phyloP scores from a whole-genome alignment of 2,329 filamentous ascomycete species.

The Colletotrichum filicis region DNA sequence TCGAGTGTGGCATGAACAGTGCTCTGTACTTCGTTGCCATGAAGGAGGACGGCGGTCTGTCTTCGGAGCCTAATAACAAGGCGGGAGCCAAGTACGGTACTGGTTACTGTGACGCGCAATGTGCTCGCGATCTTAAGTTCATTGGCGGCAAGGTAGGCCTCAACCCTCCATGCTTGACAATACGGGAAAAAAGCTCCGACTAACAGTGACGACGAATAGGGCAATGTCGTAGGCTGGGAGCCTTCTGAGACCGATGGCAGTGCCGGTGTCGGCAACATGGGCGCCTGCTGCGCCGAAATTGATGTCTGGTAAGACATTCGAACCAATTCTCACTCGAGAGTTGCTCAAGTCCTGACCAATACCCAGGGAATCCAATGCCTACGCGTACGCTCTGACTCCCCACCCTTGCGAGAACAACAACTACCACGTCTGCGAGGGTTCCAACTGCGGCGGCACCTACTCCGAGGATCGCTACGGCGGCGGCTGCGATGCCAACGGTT shows the following conservation, averaged over 20 bases:
- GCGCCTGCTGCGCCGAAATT: conserved; percentile 41
- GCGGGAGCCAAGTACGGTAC: conserved; percentile 65
- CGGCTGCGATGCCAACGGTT: conserved; percentile 73
- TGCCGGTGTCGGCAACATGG: conserved; percentile 38
- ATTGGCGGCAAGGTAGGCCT: conserved; percentile 52
- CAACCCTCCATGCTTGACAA: fast-evolving
- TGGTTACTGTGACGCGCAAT: conserved; percentile 63
- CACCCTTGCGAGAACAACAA: conserved; percentile 37
- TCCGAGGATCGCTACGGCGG: conserved; percentile 63
- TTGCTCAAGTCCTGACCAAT: conserved; percentile 26
- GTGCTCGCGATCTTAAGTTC: conserved; percentile 59
- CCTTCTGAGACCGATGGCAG: conserved; percentile 36
- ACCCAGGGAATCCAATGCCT: conserved; percentile 39
- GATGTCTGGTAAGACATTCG: conserved; percentile 36
- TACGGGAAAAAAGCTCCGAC: background rate
- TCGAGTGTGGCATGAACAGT: conserved; percentile 72
- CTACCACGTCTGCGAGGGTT: conserved; percentile 36
- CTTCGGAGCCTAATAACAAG: conserved; percentile 55
- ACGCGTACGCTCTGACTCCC: conserved; percentile 40
- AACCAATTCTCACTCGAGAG: background rate
- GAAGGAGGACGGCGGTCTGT: conserved; percentile 62
- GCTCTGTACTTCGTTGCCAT: conserved; percentile 58
- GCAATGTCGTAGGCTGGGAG: conserved; percentile 40
- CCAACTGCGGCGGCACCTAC: conserved; percentile 59
- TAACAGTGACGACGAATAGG: conserved; percentile 10